Conservation (phyloP, 129 eudicot genomes). For the Pseudognaphalium luteoalbum region DNA sequence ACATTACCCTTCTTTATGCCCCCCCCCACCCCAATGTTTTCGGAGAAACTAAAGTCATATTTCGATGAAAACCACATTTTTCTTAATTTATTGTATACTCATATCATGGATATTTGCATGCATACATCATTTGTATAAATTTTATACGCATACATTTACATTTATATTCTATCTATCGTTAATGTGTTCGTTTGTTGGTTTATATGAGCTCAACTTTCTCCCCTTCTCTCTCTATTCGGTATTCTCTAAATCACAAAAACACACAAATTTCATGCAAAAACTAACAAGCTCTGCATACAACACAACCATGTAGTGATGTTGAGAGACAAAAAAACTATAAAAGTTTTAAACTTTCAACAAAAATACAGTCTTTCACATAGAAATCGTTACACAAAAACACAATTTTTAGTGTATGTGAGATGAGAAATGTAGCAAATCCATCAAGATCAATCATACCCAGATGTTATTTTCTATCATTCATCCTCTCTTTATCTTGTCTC, state of each 20-base stretch:
- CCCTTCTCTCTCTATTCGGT: constrained; percentile 5
- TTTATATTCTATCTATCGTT: background rate
- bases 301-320: constrained; percentile 13
- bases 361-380: background rate
- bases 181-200: constrained; percentile 4
- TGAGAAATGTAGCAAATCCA: constrained; percentile 16
- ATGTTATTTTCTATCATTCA: constrained; percentile 45
- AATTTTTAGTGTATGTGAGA: constrained; percentile 8
- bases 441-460: constrained; percentile 33
- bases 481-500: constrained; percentile 31
- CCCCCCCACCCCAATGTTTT: background rate
- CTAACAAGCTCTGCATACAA: constrained; percentile 9
- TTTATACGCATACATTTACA: background rate
- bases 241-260: background rate
- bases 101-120: background rate
- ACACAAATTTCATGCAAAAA: constrained; percentile 23
- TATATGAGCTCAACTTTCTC: constrained; percentile 16
- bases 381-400: background rate
- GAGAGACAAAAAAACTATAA: background rate
- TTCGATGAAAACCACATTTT: constrained; percentile 10
- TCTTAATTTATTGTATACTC: background rate
- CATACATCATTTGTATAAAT: background rate
- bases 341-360: constrained; percentile 7
- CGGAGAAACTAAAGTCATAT: constrained; percentile 8
- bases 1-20: background rate